Conservation (phyloP, 177 flowering plant genomes). For the Vitis hybrid region DNA sequence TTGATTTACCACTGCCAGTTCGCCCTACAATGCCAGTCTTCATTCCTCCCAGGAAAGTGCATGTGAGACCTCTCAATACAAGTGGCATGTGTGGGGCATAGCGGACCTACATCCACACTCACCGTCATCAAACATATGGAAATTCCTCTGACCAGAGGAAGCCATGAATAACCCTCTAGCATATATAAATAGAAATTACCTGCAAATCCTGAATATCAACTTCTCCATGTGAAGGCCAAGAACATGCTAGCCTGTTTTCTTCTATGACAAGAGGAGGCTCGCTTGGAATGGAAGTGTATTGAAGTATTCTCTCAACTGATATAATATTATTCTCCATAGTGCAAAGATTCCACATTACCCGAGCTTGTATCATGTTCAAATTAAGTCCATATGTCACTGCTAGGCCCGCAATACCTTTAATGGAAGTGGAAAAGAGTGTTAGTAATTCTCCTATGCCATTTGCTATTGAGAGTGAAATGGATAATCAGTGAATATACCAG, state of each 20-base stretch:
- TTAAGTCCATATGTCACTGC: slow-evolving; percentile 76
- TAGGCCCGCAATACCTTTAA: slow-evolving; percentile 61
- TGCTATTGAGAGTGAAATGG: too few relatives aligned
- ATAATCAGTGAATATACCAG: too few relatives aligned
- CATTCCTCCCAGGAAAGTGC: slow-evolving; percentile 69
- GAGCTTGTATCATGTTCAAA: slow-evolving; percentile 56
- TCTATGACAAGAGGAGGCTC: slow-evolving; percentile 68
- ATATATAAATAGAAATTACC: slow-evolving; percentile 29
- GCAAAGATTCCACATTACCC: slow-evolving; percentile 59
- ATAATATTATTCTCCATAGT: slow-evolving; percentile 63
- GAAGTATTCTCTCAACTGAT: slow-evolving; percentile 74
- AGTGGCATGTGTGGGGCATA: slow-evolving; percentile 89
- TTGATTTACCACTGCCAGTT: too few relatives aligned
- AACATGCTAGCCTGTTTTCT: slow-evolving; percentile 36
- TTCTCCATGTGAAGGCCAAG: slow-evolving; percentile 68
- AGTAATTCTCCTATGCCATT: too few relatives aligned
- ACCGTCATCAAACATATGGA: not conserved
- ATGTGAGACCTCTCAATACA: slow-evolving; percentile 71
- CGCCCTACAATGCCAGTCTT: slow-evolving; percentile 59
- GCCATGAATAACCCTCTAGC: not conserved
- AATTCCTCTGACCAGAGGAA: not conserved
- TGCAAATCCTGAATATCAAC: slow-evolving; percentile 50
- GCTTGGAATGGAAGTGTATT: slow-evolving; percentile 51
- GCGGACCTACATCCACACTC: slow-evolving; percentile 43
- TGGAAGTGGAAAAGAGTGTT: too few relatives aligned